Evolutionary conservation across 305 asterid genomes (phyloP), one percentile per base, ranked within the genome.

Genomic region (Fraxinus floribunda): DNA sequence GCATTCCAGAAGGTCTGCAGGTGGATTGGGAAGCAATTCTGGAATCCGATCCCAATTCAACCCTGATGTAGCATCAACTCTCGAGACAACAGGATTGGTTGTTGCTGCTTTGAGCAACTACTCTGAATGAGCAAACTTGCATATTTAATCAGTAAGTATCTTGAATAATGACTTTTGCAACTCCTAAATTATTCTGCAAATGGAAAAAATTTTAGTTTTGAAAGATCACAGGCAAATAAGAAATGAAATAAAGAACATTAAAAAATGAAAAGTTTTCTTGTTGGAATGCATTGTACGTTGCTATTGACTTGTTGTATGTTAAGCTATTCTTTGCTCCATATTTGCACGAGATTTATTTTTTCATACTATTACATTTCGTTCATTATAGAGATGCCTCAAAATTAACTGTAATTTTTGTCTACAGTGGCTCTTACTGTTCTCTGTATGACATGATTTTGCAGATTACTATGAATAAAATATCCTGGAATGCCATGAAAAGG

Each of bases 21-120:
- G 89, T 94, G 81, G 98, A 96, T 60, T 96, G 99, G 99, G 99
- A 96, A 84, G 99, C 99, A 84, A 90, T 94, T 82, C 91, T 96
- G 34, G 94, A 92, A 83, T 86, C 90, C 2, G 93, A 94, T 80
- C 97, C 97, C 6, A 81, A 72, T n/a, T n/a, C n/a, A n/a, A 87
- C 86, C 98, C 99, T 5, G 99, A 96, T 79, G 97, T 96, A 15
- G 90, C 94, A 29, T 88, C 99, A 16, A 93, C 97, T 35, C 91
- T 96, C 1, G 93, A 92, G 78, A 96, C 98, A 22, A 93, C 97
- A 3, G 98, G 97, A 86, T 91, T 91, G 24, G 98, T 94, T 60
- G 91, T 96, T 76, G 93, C 98, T 80, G 98, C 98, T 36, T 80
- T 96, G 87, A 96, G 98, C 92, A 89, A 90, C 82, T 94, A 90